Base-by-base conservation (phyloP, 2,329 filamentous ascomycete genomes). In the Aureobasidium subglaciale region DNA sequence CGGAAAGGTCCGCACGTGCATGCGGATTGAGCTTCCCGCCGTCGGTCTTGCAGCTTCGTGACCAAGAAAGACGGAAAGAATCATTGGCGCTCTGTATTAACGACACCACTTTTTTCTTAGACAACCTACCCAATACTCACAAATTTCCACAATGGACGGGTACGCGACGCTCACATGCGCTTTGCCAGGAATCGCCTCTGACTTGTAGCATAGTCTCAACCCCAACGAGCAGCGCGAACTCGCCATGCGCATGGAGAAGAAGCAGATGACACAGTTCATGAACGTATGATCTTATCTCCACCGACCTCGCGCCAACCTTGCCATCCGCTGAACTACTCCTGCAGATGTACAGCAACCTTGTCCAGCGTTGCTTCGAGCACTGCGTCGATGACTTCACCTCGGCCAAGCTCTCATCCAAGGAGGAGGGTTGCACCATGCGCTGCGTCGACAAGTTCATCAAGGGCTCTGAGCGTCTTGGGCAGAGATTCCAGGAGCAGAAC, bases 191-290 rank as follows among this genome's bases (percentile, higher is more conserved):
- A 15, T 10, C 10, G 20, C 22, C n/a, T 41, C 50, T 54, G 29
- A 54, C 38, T 41, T n/a, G 16, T 29, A 7, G 11, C 9, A 24
- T 66, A 87, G 84, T 65, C 86, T 95, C 70, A 88, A 82, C 64
- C 71, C 80, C 66, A 73, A 83, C 66, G 92, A 97, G 80, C 88
- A 95, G 79, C 88, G 89, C 76, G 89, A 93, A 80, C 87, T 99
- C 70, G 87, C 95, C 75, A 77, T 83, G 76, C 90, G 93, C 74
- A 91, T 99, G 83, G 90, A 97, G 79, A 88, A 88, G 77, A 95
- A 93, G 76, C 93, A 99, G 77, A 89, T 99, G 81, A 96, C 96
- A 78, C 92, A 97, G 71, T 97, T 99, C 71, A 96, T 97, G 86
- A 88, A 84, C 67, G 93, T 97, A 81, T 65, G 89, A 79, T 56